Conservation (phyloP, 176 grass and related monocot species). For the Calamus simplicifolius region DNA sequence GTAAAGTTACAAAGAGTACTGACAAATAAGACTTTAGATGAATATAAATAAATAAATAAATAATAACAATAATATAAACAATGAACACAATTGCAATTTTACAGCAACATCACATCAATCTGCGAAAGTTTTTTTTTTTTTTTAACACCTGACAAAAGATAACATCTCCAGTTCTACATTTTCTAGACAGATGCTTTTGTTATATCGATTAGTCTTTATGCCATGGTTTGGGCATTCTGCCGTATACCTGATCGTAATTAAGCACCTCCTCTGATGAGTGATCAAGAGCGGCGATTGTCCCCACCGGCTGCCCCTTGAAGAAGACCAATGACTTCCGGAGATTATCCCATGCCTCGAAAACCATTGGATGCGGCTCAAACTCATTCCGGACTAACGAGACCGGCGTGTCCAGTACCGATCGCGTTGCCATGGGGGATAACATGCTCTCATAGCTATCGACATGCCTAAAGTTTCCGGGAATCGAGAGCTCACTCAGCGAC, state of each 20-base stretch:
- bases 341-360: conserved; percentile 71
- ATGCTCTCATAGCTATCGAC: conserved; percentile 57
- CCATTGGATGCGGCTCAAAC: conserved; percentile 50
- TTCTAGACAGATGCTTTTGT: too few species aligned
- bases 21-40: too few species aligned
- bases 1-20: too few species aligned
- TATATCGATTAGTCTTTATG: too few species aligned
- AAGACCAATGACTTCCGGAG: conserved; percentile 65
- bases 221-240: too few species aligned
- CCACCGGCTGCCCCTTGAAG: conserved; percentile 64
- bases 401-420: conserved; percentile 42
- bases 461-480: conserved; percentile 16
- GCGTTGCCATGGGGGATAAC: conserved; percentile 35
- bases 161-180: too few species aligned
- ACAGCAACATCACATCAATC: too few species aligned
- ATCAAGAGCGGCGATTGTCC: conserved; percentile 55
- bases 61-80: too few species aligned
- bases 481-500: conserved; percentile 63
- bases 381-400: conserved; percentile 26
- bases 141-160: too few species aligned
- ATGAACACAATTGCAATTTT: too few species aligned
- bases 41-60: too few species aligned
- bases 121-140: too few species aligned
- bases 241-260: conserved; percentile 88
- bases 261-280: conserved; percentile 74